A percentile compares a stretch with the other conserved stretches of the same genome.
Conservation (phyloP, 1,139 yeast genomes). For the Blastobotrys indianensis region DNA sequence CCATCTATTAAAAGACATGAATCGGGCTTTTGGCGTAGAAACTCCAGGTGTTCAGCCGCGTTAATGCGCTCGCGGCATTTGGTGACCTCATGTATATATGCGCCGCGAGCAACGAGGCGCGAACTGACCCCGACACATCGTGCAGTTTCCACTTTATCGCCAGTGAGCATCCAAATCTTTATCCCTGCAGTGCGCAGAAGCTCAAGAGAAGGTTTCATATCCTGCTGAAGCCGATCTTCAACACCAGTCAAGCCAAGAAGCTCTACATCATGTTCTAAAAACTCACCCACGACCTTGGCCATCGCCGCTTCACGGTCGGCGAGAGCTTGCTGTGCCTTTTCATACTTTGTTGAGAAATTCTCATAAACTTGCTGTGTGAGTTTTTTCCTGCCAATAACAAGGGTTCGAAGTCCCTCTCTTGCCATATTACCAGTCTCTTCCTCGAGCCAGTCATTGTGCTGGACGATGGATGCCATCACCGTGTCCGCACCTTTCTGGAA, state of each 20-base stretch:
- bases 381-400: slow-evolving; percentile 82
- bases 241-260: slow-evolving; percentile 93
- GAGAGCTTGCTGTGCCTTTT: slow-evolving; percentile 74
- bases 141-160: slow-evolving; percentile 98
- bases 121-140: slow-evolving; percentile 95
- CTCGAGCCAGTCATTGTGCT: slow-evolving; percentile 88
- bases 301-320: slow-evolving; percentile 66
- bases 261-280: slow-evolving; percentile 78
- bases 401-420: slow-evolving; percentile 91
- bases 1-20: slow-evolving; percentile 91
- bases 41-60: slow-evolving; percentile 72
- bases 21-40: slow-evolving; percentile 55
- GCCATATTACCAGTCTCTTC: slow-evolving; percentile 99
- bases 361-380: slow-evolving; percentile 50
- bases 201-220: slow-evolving; percentile 89
- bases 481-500: slow-evolving; percentile 95
- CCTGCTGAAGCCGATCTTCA: slow-evolving; percentile 87
- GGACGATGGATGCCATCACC: slow-evolving; percentile 84
- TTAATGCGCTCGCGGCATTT: slow-evolving; percentile 40
- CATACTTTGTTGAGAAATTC: slow-evolving; percentile 58
- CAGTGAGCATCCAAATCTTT: slow-evolving; percentile 98
- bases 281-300: slow-evolving; percentile 60
- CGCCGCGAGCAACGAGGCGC: slow-evolving; percentile 86
- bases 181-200: slow-evolving; percentile 91
- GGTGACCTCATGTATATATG: slow-evolving; percentile 81